These are phyloP conservation scores for Chaetothyriales sp. DNA, from an alignment of 2,329 filamentous ascomycete genomes.

Conservation along the genomic window DNA sequence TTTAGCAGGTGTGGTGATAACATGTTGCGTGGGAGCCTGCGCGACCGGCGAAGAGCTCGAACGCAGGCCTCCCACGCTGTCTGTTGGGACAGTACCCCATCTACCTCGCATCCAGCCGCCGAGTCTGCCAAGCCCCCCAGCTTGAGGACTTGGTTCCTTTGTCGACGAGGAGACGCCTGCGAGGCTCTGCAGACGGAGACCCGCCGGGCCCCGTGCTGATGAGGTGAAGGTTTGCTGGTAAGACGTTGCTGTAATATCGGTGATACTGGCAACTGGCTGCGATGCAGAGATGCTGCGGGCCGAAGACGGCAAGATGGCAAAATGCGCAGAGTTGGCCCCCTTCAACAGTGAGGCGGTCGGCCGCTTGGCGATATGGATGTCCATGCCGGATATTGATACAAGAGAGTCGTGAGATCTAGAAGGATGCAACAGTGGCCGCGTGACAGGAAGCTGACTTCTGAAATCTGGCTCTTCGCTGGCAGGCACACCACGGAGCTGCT, in stretches of 20 bases:
- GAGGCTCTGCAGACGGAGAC: neutral
- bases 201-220: constrained; percentile 1
- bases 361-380: constrained; percentile 70
- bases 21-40: neutral
- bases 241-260: constrained; percentile 40
- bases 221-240: constrained; percentile 32
- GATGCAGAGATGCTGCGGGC: constrained; percentile 21
- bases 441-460: neutral
- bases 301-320: constrained; percentile 16
- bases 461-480: neutral
- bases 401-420: constrained; percentile 75
- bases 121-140: constrained; percentile 33
- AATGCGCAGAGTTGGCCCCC: constrained; percentile 15
- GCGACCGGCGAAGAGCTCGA: neutral
- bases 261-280: constrained; percentile 43
- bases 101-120: constrained; percentile 52
- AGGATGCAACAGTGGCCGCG: constrained; percentile 38
- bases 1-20: neutral
- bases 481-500: neutral
- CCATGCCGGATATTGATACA: constrained; percentile 72
- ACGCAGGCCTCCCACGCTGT: constrained; percentile 17
- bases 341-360: constrained; percentile 57
- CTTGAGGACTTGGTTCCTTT: constrained; percentile 8
- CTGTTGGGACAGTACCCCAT: constrained; percentile 44
- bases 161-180: neutral